Evolutionary conservation across 2,329 filamentous ascomycete species (phyloP).

Genomic region (Pestalotiopsis sp.): DNA sequence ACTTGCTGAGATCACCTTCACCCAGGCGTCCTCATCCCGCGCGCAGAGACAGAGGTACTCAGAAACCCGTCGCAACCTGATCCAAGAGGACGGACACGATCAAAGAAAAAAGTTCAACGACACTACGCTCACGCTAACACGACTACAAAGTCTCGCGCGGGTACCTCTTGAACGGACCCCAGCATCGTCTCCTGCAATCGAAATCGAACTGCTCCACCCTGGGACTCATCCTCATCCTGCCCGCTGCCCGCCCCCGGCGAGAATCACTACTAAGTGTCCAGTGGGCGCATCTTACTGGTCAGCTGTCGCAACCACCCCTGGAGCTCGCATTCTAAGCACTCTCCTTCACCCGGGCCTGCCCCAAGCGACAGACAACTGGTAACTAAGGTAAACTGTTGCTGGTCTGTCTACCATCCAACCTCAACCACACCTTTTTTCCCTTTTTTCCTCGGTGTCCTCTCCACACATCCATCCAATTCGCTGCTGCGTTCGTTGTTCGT

Average conservation of each 20-base stretch:
- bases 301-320: conserved; percentile 27
- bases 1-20: no score
- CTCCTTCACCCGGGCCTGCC: conserved; percentile 29
- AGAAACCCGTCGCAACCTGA: no score
- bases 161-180: neutral
- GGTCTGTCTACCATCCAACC: conserved; percentile 25
- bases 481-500: conserved; percentile 15
- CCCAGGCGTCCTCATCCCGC: no score
- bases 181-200: neutral
- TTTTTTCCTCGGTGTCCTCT: conserved; percentile 28
- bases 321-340: conserved; percentile 27
- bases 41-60: no score
- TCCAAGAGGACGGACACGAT: no score
- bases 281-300: conserved; percentile 19
- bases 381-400: neutral
- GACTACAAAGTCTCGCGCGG: neutral
- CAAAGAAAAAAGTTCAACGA: no score
- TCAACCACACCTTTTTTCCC: conserved; percentile 30
- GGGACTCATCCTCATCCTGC: conserved; percentile 1
- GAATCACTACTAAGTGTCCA: conserved; percentile 22
- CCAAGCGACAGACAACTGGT: neutral
- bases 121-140: neutral
- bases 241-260: conserved; percentile 9
- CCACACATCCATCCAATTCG: conserved; percentile 20
- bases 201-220: neutral